Evolutionary conservation across 805 yeast genomes (phyloP).

Genomic region (Nakazawaea wyomingensis): DNA sequence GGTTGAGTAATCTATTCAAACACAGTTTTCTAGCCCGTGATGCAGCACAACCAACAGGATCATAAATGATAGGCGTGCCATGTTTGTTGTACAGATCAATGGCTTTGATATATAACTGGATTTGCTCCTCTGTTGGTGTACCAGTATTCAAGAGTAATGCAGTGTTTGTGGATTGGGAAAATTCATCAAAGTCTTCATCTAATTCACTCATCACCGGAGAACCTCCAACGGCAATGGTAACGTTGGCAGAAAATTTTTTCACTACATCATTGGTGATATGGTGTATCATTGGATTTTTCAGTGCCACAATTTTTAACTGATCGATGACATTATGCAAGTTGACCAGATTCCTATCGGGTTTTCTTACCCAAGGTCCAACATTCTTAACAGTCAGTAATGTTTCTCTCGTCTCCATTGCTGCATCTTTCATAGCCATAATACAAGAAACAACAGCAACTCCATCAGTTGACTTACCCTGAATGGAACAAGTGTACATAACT

Average conservation of each 20-base stretch:
- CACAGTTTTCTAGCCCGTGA: conserved; percentile 49
- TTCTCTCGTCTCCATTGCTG: conserved; percentile 44
- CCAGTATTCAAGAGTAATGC: conserved; percentile 73
- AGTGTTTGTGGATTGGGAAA: conserved; percentile 49
- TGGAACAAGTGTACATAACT: conserved; percentile 45
- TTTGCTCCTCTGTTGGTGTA: conserved; percentile 45
- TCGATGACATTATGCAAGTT: not conserved
- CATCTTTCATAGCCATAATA: conserved; percentile 60
- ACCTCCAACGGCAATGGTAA: conserved; percentile 76
- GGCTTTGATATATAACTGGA: conserved; percentile 45
- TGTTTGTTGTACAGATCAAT: conserved; percentile 49
- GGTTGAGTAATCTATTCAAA: conserved; percentile 43
- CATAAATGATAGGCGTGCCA: conserved; percentile 66
- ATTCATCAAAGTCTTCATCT: conserved; percentile 58
- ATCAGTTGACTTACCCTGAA: conserved; percentile 46
- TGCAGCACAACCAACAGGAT: conserved; percentile 95
- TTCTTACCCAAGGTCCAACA: conserved; percentile 22
- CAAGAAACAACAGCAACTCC: conserved; percentile 92
- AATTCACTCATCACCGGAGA: conserved; percentile 88
- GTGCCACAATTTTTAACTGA: not conserved
- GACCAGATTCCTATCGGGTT: not conserved
- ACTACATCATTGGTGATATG: conserved; percentile 90
- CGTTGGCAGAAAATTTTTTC: conserved; percentile 82
- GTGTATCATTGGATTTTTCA: conserved; percentile 63
- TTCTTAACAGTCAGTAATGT: conserved; percentile 27